phyloP scores from a whole-genome alignment of 768 basidiomycete species.

The Pleurotus platypus region DNA sequence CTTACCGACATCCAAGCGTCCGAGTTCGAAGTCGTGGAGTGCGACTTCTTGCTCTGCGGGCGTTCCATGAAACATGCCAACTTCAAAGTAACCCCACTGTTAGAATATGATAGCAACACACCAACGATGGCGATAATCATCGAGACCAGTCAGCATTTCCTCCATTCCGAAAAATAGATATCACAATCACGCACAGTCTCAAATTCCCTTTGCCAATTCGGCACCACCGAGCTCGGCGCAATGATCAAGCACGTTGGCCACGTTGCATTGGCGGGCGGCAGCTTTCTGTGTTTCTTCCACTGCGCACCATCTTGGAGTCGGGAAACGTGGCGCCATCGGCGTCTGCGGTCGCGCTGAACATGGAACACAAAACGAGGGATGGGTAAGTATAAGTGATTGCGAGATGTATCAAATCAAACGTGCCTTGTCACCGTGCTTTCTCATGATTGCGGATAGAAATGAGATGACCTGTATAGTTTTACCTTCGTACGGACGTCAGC shows the following conservation, averaged over 20 bases:
- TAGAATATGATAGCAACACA: neutral
- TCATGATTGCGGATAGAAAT: slow-evolving; percentile 90
- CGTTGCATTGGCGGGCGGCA: slow-evolving; percentile 65
- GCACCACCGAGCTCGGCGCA: slow-evolving; percentile 78
- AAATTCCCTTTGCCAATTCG: slow-evolving; percentile 91
- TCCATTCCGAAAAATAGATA: neutral
- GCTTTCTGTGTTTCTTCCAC: slow-evolving; percentile 47
- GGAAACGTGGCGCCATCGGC: slow-evolving; percentile 67
- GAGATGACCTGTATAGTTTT: slow-evolving; percentile 95
- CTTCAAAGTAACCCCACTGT: slow-evolving; percentile 95
- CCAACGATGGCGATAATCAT: too few species aligned
- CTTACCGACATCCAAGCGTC: slow-evolving; percentile 82
- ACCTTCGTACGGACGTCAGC: slow-evolving; percentile 33
- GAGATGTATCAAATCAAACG: neutral
- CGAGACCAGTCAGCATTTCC: too few species aligned
- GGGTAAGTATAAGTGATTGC: neutral
- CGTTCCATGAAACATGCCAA: slow-evolving; percentile 62
- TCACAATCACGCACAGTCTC: slow-evolving; percentile 47
- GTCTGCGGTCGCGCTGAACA: slow-evolving; percentile 47
- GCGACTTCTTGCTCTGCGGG: slow-evolving; percentile 51
- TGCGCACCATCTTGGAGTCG: slow-evolving; percentile 53
- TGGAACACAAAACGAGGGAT: neutral
- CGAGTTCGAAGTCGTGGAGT: slow-evolving; percentile 71
- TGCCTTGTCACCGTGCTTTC: slow-evolving; percentile 57
- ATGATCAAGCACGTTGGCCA: slow-evolving; percentile 90